Percentiles rank a stretch among this genome's conserved stretches.
Conservation (phyloP, 2,329 filamentous ascomycete species). For the Albifimbria verrucaria region DNA sequence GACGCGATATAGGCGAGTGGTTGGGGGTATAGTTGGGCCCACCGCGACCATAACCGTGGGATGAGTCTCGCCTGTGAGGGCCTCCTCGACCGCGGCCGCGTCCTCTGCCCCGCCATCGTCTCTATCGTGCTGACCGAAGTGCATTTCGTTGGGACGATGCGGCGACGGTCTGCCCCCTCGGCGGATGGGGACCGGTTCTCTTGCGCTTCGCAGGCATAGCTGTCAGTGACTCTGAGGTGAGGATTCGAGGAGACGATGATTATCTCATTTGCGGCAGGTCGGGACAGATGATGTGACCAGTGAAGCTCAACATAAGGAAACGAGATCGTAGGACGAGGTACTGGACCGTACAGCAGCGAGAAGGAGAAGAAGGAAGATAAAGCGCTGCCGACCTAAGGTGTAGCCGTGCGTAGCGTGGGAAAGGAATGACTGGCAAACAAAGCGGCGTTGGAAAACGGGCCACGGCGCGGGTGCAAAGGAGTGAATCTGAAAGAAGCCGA, state of each 20-base stretch:
- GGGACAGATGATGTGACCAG: not conserved
- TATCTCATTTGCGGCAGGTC: conserved; percentile 30
- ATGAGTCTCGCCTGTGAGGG: conserved; percentile 50
- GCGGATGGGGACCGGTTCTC: conserved; percentile 46
- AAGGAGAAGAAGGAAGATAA: not conserved
- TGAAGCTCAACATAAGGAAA: too few species aligned
- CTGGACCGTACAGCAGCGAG: not conserved
- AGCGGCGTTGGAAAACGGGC: conserved; percentile 18
- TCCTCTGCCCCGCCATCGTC: conserved; percentile 45
- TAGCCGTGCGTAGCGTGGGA: conserved; percentile 8
- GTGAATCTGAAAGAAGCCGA: conserved; percentile 16
- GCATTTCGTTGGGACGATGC: conserved; percentile 57
- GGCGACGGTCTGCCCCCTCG: conserved; percentile 56
- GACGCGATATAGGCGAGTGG: conserved; percentile 2
- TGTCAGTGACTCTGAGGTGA: conserved; percentile 15
- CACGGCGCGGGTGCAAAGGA: conserved; percentile 16
- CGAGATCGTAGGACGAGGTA: not conserved
- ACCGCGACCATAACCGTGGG: conserved; percentile 30
- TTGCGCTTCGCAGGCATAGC: conserved; percentile 60
- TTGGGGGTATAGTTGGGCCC: conserved; percentile 14
- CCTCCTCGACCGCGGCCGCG: conserved; percentile 46
- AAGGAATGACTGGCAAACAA: conserved; percentile 22
- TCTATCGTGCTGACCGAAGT: conserved; percentile 56
- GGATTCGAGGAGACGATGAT: conserved; percentile 10
- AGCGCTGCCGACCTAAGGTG: conserved; percentile 2